Base-by-base conservation (phyloP, 2,329 filamentous ascomycete species). In the Neurospora sp. region DNA sequence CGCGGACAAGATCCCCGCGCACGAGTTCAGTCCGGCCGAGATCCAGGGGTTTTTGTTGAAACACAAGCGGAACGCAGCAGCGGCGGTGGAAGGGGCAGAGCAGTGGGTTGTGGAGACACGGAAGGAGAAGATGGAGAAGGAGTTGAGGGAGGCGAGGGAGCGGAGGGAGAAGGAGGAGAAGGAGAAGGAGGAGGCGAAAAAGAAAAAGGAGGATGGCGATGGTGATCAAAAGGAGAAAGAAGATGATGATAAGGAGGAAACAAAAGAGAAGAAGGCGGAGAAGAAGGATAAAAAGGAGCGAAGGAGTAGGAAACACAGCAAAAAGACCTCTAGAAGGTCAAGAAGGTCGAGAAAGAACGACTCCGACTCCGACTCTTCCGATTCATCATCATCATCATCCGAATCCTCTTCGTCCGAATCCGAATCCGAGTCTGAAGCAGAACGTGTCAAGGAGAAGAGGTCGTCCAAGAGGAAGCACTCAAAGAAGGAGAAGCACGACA, bases 1-100 rank as follows among this genome's bases (percentile, higher is more conserved):
- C 70, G 81, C 84, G 0, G 74, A 78, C 9, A 80, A 79, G 76
- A 80, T 89, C n/a, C 87, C 87, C 0, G 80, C 81, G 38, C 79
- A 82, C 62, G 83, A 87, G 75, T 89, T 89, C 75, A 87, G 84
- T 68, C 87, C 87, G 0, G 87, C 87, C 6, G 86, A 89, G 78
- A 82, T 89, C 5, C 87, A 89, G 76, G 87, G 87, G 5, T 84
- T 84, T 69, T 80, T 89, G 67, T 80, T 89, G 72, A 83, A 83
- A 74, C 79, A 88, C 75, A 89, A 89, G 80, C 82, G 82, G 10
- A 78, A 82, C 69, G 84, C 86, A 0, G 79, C 82, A 42, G 80
- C 77, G 0, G 87, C 84, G 0, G 79, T 89, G 4, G 81, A 79
- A 8, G 80, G 78, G 2, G 79, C 82, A 0, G 82, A 82, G 13